phyloP scores from a whole-genome alignment of 1,139 yeast genomes.

The Meyerozyma smithsonii region DNA sequence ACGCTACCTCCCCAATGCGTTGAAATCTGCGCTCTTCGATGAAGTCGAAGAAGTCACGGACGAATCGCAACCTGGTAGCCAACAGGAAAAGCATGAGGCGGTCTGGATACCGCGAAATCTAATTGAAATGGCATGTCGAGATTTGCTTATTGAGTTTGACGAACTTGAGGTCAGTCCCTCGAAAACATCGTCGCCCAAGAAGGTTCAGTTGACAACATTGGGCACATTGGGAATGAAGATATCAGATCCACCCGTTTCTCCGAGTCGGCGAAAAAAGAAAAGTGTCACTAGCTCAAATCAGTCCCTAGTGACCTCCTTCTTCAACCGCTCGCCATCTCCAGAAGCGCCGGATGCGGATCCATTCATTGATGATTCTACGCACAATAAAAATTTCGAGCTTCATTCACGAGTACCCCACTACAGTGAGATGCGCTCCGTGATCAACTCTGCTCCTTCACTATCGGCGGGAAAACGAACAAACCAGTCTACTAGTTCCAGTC shows the following conservation, averaged over 20 bases:
- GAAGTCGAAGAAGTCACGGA: neutral
- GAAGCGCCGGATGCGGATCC: neutral
- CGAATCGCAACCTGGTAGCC: neutral
- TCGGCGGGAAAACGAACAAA: neutral
- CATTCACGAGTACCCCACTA: neutral
- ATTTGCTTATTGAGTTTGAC: neutral
- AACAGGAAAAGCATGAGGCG: neutral
- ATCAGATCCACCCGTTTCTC: neutral
- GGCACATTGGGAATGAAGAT: conserved; percentile 1
- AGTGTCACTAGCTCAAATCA: neutral
- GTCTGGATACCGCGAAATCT: conserved; percentile 1
- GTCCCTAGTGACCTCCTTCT: neutral
- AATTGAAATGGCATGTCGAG: neutral
- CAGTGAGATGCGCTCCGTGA: neutral
- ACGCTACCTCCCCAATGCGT: neutral
- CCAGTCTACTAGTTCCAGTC: neutral
- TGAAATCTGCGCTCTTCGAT: neutral
- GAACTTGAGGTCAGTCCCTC: neutral
- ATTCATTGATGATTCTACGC: neutral
- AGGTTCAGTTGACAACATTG: neutral
- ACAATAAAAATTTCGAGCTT: neutral
- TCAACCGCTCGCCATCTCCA: conserved; percentile 2
- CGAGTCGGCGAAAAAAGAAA: neutral
- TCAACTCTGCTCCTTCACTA: neutral
- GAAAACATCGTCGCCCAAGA: neutral